phyloP scores from a whole-genome alignment of 768 basidiomycete species.

The Boletus fagicola region DNA sequence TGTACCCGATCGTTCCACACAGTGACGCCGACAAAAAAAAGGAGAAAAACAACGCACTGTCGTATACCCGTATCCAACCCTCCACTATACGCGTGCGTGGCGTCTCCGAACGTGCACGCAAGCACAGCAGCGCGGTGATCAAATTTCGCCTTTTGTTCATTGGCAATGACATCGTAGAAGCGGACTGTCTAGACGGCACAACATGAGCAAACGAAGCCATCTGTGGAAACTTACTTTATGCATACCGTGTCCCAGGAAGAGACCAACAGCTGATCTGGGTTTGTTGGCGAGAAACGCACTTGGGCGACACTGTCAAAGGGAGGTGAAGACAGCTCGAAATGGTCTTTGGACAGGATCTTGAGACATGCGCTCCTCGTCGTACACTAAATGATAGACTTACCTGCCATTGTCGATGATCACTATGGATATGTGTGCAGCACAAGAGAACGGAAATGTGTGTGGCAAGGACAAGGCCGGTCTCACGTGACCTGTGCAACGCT shows the following conservation, averaged over 20 bases:
- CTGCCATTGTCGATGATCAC: slow-evolving; percentile 15
- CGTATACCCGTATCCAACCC: slow-evolving; percentile 82
- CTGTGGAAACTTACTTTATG: slow-evolving; percentile 5
- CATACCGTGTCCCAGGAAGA: slow-evolving; percentile 86
- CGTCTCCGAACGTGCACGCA: slow-evolving; percentile 72
- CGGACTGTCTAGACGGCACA: slow-evolving; percentile 53
- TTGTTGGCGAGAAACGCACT: slow-evolving; percentile 75
- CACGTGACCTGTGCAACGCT: slow-evolving; percentile 9
- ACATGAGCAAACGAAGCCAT: slow-evolving; percentile 29
- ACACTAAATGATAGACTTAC: background rate
- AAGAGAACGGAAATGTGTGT: background rate
- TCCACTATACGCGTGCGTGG: slow-evolving; percentile 72
- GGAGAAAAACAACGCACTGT: slow-evolving; percentile 46
- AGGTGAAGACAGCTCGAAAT: slow-evolving; percentile 55
- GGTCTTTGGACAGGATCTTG: slow-evolving; percentile 19
- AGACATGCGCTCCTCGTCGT: background rate
- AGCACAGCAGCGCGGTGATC: slow-evolving; percentile 88
- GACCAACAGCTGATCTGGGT: slow-evolving; percentile 76
- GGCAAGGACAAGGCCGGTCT: background rate
- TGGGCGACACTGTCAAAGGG: slow-evolving; percentile 86
- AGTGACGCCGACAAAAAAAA: background rate
- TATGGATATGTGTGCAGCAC: background rate
- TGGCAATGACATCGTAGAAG: slow-evolving; percentile 51
- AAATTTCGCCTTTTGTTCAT: slow-evolving; percentile 75
- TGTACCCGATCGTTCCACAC: background rate